Conservation (phyloP, 202 grass and related monocot genomes). For the Miscanthus sacchariflorus region DNA sequence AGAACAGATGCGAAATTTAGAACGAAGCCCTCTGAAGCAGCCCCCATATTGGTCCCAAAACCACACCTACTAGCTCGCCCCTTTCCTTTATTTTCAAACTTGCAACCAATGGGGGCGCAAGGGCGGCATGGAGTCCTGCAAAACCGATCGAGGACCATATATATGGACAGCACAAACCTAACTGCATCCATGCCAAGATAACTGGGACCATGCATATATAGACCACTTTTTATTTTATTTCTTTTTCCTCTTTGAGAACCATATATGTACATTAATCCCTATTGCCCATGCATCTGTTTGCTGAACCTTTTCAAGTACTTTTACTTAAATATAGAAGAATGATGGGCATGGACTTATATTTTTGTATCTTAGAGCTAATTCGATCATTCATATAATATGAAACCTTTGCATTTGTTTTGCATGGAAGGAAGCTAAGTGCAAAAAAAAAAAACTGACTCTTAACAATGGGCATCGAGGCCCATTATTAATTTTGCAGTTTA, state of each 20-base stretch:
- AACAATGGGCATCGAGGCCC: background rate
- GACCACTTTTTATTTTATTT: background rate
- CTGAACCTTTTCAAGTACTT: slow-evolving; percentile 19
- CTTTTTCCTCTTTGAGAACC: too few relatives aligned
- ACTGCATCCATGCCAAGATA: slow-evolving; percentile 25
- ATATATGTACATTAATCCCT: background rate
- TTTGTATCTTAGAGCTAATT: background rate
- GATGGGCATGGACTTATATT: background rate
- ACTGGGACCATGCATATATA: slow-evolving; percentile 28
- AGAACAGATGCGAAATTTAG: background rate
- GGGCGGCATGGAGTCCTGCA: slow-evolving; percentile 30
- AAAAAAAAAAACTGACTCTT: background rate
- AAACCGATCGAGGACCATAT: slow-evolving; percentile 30
- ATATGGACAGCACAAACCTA: slow-evolving; percentile 29
- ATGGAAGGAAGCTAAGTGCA: background rate
- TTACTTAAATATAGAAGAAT: background rate
- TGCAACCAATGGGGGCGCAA: slow-evolving; percentile 40
- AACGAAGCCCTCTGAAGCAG: background rate
- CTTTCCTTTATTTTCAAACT: slow-evolving; percentile 35
- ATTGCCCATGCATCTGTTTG: slow-evolving; percentile 9
- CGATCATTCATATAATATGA: background rate
- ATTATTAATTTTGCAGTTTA: background rate
- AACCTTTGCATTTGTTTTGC: background rate
- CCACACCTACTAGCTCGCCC: background rate
- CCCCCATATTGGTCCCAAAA: background rate